Evolutionary conservation across 1,284 basidiomycete species (phyloP).

Genomic region (Austroboletus novae-zelandiae): DNA sequence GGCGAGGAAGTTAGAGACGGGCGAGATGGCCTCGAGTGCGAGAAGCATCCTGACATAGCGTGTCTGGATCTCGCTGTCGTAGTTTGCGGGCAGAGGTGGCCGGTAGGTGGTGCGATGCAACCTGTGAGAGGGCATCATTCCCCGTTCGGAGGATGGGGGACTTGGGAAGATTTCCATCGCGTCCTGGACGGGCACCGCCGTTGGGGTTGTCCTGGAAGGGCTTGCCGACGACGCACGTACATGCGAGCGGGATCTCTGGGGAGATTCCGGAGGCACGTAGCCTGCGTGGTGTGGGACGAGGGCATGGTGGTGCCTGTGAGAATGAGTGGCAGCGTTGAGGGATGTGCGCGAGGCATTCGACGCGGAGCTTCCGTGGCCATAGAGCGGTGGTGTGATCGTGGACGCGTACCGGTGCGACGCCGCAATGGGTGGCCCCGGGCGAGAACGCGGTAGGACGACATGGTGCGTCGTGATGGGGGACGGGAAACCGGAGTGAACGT

Average conservation of each 20-base stretch:
- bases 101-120: conserved; percentile 20
- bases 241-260: conserved; percentile 19
- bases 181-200: neutral
- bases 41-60: conserved; percentile 34
- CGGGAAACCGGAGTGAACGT: conserved; percentile 8
- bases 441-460: conserved; percentile 19
- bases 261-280: conserved; percentile 7
- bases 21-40: conserved; percentile 30
- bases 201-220: conserved; percentile 1
- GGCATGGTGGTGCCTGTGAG: conserved; percentile 15
- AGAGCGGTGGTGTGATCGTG: conserved; percentile 23
- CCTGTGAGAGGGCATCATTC: conserved; percentile 12
- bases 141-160: neutral
- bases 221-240: conserved; percentile 7
- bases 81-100: conserved; percentile 23
- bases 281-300: conserved; percentile 6
- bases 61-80: conserved; percentile 26
- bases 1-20: conserved; percentile 44
- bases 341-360: conserved; percentile 22
- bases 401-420: conserved; percentile 32
- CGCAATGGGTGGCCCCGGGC: conserved; percentile 29
- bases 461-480: conserved; percentile 19
- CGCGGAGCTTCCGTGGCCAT: conserved; percentile 27
- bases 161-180: conserved; percentile 1
- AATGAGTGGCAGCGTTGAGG: conserved; percentile 15